Evolutionary conservation across 305 asterid species (phyloP), one percentile per base, ranked within the genome.

Genomic region (Solanum hybrid): DNA sequence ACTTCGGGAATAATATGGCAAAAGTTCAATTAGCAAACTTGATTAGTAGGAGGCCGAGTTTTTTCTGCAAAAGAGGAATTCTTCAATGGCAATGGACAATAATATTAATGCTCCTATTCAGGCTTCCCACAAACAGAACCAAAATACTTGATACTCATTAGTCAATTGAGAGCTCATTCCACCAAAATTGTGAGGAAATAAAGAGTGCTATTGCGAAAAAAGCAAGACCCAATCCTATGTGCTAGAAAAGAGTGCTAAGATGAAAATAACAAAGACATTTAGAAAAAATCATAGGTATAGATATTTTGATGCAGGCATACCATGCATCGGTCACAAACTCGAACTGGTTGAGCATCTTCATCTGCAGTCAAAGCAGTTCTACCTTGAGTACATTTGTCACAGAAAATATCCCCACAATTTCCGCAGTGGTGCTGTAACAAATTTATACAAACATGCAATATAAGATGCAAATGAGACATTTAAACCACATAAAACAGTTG

Each of bases 381-480:
- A 90, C 99, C 99, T 93, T 97, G 99, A 38, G 99, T 96, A 92
- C 98, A 97, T 93, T 96, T 97, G 93, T 96, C 99, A 93, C 99
- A 97, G 94, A 96, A 97, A 87, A 97, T 93, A 91, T 97, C 98
- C 90, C 99, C 99, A 92, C 99, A 96, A 92, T 96, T 97, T 81
- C 98, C 91, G 91, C 99, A 97, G 90, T 97, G 99, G 93, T 97
- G 97, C 97, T 97, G 95, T 91, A 70, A 89, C 87, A 88, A 57
- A 91, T 39, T 22, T 89, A 70, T 84, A 89, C 12, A 22, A 68
- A 79, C 87, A 88, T 79, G 72, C 37, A 41, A 14, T 39, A 82
- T 33, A 82, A 39, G 26, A 39, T 39, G 15, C 37, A 82, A 82
- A 82, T 41, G 87, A 26, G 87, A 17, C 15, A 82, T 82, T 39